A percentile compares a stretch with the other conserved stretches of the same genome.
Conservation (phyloP, 768 basidiomycete species). For the Lactarius evosmus region DNA sequence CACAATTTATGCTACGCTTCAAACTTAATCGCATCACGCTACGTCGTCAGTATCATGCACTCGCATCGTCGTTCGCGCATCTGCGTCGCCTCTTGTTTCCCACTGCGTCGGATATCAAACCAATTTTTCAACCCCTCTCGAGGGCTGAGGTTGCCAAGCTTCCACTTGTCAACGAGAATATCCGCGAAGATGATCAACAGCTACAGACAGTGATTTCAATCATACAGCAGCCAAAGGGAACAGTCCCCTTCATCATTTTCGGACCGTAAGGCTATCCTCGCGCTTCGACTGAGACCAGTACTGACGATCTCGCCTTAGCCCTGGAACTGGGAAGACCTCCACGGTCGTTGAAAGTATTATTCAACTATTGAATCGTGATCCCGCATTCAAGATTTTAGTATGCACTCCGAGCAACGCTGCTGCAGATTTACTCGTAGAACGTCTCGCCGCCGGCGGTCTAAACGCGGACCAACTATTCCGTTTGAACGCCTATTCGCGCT, state of each 20-base stretch:
- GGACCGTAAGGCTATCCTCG: conserved; percentile 50
- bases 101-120: conserved; percentile 32
- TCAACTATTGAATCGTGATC: conserved; percentile 47
- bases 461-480: conserved; percentile 47
- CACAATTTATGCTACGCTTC: conserved; percentile 47
- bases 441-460: conserved; percentile 36
- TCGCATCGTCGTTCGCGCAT: conserved; percentile 28
- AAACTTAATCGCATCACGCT: conserved; percentile 52
- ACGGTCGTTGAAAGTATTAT: conserved; percentile 61
- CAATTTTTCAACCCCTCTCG: conserved; percentile 23
- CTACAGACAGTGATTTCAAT: conserved; percentile 50
- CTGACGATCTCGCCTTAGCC: conserved; percentile 35
- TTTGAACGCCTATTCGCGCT: conserved; percentile 54
- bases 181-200: conserved; percentile 48
- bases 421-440: conserved; percentile 54
- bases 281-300: background rate
- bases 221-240: conserved; percentile 42
- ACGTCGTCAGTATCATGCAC: conserved; percentile 45
- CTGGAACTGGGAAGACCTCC: conserved; percentile 67
- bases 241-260: conserved; percentile 55
- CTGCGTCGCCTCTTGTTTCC: conserved; percentile 55
- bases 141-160: conserved; percentile 24
- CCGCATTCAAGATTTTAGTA: conserved; percentile 49
- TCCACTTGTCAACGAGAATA: conserved; percentile 19
- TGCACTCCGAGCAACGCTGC: conserved; percentile 70